Evolutionary conservation across 176 grass and related monocot species (phyloP), one percentile per base, ranked within the genome.

Genomic region (Tillandsia fasciculata): DNA sequence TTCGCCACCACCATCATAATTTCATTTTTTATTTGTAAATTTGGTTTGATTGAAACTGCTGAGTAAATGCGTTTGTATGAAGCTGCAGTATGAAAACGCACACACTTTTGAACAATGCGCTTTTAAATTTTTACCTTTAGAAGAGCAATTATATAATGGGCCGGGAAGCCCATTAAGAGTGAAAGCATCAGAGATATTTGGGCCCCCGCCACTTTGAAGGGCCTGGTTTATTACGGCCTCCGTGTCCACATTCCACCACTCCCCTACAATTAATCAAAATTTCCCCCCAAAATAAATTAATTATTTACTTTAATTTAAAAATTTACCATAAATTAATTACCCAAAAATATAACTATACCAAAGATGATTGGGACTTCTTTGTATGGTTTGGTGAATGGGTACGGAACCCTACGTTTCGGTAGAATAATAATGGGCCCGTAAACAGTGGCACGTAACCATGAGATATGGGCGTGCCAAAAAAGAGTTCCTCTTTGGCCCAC

Each of bases 91-190:
- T 1, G 24, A 24, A 24, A 0, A 5, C 5, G 8, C 33, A 7
- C 29, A 5, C 29, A 17, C 53, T 57, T 15, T 12, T 57, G 12
- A 57, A 17, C n/a, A 15, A 57, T 17, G 26, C 3, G 12, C 10
- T 52, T 56, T 24, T 59, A 28, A 67, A 71, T 26, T 64, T 49
- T 57, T 14, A 79, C 76, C 84, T 82, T 86, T 28, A 3, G 84
- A 22, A 0, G 73, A 72, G 78, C 90, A 89, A 72, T 79, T 75
- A 74, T 94, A 94, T 59, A 84, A 63, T 0, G 83, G 83, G 3
- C 90, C 90, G 0, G 86, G 83, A 67, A 90, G 81, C 0, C 90
- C 81, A 11, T 90, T 94, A 8, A 94, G 79, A 26, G 90, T 94
- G 69, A 77, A 82, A 9, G 86, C 77, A 68, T 94, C 86, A 5